phyloP scores from a whole-genome alignment of 2,329 filamentous ascomycete genomes.

The Phyllosticta citrichinensis region DNA sequence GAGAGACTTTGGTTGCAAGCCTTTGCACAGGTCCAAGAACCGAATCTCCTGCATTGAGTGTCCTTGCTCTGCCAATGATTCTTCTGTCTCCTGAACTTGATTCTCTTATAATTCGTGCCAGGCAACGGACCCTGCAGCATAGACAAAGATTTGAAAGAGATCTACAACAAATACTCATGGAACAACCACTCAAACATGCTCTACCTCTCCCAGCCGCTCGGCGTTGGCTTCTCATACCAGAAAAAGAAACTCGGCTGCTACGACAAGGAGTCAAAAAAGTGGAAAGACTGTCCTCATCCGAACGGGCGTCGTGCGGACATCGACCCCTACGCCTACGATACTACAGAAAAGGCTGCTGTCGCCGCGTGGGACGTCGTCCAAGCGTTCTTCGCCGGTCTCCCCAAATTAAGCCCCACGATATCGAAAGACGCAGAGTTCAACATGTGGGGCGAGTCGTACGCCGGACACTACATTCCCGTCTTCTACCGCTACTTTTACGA shows the following conservation, averaged over 20 bases:
- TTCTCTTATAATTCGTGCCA: slow-evolving; percentile 13
- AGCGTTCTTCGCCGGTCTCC: slow-evolving; percentile 27
- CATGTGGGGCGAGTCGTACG: slow-evolving; percentile 40
- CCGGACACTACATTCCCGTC: slow-evolving; percentile 41
- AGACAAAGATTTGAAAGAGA: slow-evolving; percentile 28
- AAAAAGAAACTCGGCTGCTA: slow-evolving; percentile 6
- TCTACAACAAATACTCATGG: slow-evolving; percentile 30
- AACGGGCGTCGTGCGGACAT: background rate
- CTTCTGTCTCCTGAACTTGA: slow-evolving; percentile 15
- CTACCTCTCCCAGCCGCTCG: slow-evolving; percentile 30
- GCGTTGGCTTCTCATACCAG: slow-evolving; percentile 32
- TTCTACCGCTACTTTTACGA: slow-evolving; percentile 49
- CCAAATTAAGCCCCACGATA: slow-evolving; percentile 22
- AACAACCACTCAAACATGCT: slow-evolving; percentile 30
- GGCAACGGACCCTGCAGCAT: slow-evolving; percentile 38
- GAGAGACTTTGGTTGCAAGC: slow-evolving; percentile 32
- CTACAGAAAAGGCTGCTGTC: slow-evolving; percentile 24
- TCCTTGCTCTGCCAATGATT: background rate
- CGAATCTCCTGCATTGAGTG: background rate
- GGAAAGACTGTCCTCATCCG: background rate
- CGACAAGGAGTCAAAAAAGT: background rate
- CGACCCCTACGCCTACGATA: slow-evolving; percentile 15
- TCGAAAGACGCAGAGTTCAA: slow-evolving; percentile 45
- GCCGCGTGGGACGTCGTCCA: slow-evolving; percentile 28
- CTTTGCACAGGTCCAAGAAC: slow-evolving; percentile 40